These are phyloP conservation scores for Fragaria vesca DNA, from an alignment of 306 rosid genomes.

Conservation along the genomic window DNA sequence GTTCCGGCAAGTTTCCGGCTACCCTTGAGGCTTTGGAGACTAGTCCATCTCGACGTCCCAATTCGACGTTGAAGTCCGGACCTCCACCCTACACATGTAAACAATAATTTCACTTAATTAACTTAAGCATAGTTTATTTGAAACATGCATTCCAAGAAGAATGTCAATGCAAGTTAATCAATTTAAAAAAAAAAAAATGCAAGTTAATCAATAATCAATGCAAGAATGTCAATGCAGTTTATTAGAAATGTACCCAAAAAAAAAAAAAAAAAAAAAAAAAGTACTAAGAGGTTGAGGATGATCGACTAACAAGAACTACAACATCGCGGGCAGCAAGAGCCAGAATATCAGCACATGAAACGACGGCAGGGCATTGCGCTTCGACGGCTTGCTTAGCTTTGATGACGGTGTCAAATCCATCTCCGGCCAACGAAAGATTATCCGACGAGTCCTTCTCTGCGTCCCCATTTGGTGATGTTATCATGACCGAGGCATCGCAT, in stretches of 20 bases:
- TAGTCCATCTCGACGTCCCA: slow-evolving; percentile 80
- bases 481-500: slow-evolving; percentile 76
- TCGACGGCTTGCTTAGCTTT: slow-evolving; percentile 82
- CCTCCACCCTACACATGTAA: slow-evolving; percentile 57
- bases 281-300: background rate
- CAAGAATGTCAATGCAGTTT: background rate
- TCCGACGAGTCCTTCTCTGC: slow-evolving; percentile 76
- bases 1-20: slow-evolving; percentile 54
- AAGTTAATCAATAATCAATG: background rate
- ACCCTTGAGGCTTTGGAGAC: slow-evolving; percentile 58
- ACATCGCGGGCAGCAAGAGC: slow-evolving; percentile 75
- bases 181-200: no score
- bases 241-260: background rate
- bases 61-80: slow-evolving; percentile 62
- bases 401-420: slow-evolving; percentile 84
- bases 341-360: slow-evolving; percentile 81
- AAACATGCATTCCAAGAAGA: background rate
- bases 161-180: background rate
- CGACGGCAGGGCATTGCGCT: slow-evolving; percentile 60
- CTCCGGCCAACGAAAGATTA: slow-evolving; percentile 82
- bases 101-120: background rate
- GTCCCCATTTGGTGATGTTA: slow-evolving; percentile 55
- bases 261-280: no score
- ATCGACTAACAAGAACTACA: slow-evolving; percentile 2
- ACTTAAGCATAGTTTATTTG: no score